Conservation (phyloP, 805 yeast species). For the Dipodascopsis tothii region DNA sequence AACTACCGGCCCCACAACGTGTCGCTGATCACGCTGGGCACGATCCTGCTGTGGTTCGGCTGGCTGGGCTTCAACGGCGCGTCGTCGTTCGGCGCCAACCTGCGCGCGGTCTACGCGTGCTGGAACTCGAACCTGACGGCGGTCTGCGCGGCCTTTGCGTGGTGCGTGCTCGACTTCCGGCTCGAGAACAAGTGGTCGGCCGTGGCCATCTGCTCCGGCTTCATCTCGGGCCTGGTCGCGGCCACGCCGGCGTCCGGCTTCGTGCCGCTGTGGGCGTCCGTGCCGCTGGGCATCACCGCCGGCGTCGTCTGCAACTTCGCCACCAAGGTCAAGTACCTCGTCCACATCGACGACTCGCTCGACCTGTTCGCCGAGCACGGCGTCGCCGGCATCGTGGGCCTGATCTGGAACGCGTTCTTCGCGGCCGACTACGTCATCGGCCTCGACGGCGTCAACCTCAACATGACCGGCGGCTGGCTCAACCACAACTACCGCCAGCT, state of each 20-base stretch:
- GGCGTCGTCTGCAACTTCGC: constrained; percentile 84
- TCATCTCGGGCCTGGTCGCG: constrained; percentile 91
- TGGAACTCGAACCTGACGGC: constrained; percentile 89
- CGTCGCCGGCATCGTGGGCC: constrained; percentile 85
- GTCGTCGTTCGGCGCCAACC: constrained; percentile 70
- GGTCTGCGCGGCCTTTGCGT: constrained; percentile 80
- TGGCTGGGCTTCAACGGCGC: constrained; percentile 96
- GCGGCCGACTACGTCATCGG: constrained; percentile 85
- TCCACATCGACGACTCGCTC: constrained; percentile 81
- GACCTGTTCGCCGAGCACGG: constrained; percentile 99
- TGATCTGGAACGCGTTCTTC: constrained; percentile 80
- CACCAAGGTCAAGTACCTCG: constrained; percentile 74
- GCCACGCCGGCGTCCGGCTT: constrained; percentile 93
- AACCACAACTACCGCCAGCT: constrained; percentile 85
- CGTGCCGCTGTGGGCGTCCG: constrained; percentile 87
- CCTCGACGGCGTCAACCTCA: constrained; percentile 55
- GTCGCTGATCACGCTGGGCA: constrained; percentile 82
- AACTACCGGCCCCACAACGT: constrained; percentile 83
- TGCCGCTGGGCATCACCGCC: constrained; percentile 70
- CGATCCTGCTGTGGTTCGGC: constrained; percentile 81
- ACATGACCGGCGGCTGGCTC: constrained; percentile 84
- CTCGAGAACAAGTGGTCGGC: constrained; percentile 87
- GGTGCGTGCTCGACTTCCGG: constrained; percentile 86
- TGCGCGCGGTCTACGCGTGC: constrained; percentile 80
- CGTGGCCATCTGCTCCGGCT: constrained; percentile 91